Evolutionary conservation across 2,329 filamentous ascomycete species (phyloP), one percentile per base, ranked within the genome.

Genomic region (Stemphylium vesicarium): DNA sequence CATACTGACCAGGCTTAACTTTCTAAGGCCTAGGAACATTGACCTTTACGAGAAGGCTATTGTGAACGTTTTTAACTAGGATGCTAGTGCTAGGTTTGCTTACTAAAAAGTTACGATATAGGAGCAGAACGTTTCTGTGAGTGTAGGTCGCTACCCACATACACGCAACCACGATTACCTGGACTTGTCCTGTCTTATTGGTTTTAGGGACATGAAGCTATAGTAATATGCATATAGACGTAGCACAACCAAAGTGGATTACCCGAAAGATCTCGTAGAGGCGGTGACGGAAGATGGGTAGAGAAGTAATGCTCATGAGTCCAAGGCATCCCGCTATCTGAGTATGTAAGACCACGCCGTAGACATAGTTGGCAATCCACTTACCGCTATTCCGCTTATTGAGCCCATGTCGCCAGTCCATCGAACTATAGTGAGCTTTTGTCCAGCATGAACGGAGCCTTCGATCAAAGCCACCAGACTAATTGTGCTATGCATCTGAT

Each of bases 101-200:
- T 32, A 53, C 40, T 39, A n/a, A 62, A n/a, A 58, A 47, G 10
- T 62, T 62, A n/a, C 41, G 29, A 58, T 62, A 62, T 4, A 60
- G 11, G 8, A 62, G 18, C 16, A 60, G 43, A 15, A n/a, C 3
- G n/a, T 44, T 54, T 39, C 54, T 53, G 13, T 62, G n/a, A 32
- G 40, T 45, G 16, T 38, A 45, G 29, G 44, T 62, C 4, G 24
- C 47, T 32, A 40, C 22, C 48, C 16, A 62, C n/a, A 62, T 40
- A 60, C 16, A 57, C 10, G 31, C 18, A 3, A 15, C 39, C 16
- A 58, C 4, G 6, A 57, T 53, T 13, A 44, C 36, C 24, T 60
- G n/a, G 8, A 56, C 15, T 24, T 29, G 13, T 3, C n/a, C 44
- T 20, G 32, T 36, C 13, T 26, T 60, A 11, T 53, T 50, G 15